Conservation (phyloP, 441 rosid species). For the Erysimum cheiri region DNA sequence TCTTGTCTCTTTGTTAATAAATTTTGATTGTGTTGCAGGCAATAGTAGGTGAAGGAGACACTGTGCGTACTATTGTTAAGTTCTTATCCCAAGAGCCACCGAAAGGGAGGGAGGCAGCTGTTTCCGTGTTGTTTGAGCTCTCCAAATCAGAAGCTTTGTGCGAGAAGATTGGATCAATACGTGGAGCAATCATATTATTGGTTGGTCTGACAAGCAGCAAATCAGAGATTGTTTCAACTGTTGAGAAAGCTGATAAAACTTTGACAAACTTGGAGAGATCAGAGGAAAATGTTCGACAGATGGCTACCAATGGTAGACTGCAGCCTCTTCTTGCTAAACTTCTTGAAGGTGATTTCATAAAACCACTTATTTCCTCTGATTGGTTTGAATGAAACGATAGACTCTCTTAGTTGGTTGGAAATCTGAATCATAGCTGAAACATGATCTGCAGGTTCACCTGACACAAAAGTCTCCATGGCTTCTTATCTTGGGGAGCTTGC, state of each 20-base stretch:
- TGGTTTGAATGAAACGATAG: neutral
- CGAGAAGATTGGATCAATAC: slow-evolving; percentile 93
- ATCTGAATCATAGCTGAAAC: slow-evolving; percentile 30
- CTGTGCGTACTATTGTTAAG: slow-evolving; percentile 91
- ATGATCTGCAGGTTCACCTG: slow-evolving; percentile 74
- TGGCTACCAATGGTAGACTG: slow-evolving; percentile 89
- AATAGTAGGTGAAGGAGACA: slow-evolving; percentile 87
- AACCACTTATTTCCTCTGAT: neutral
- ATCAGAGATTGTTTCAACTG: slow-evolving; percentile 77
- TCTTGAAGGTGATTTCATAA: slow-evolving; percentile 68
- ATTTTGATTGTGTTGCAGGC: slow-evolving; percentile 50
- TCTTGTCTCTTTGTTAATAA: slow-evolving; percentile 1
- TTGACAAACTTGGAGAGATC: slow-evolving; percentile 77
- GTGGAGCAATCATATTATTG: slow-evolving; percentile 89
- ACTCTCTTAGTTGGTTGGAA: neutral
- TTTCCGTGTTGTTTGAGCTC: slow-evolving; percentile 84
- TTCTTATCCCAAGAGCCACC: slow-evolving; percentile 77
- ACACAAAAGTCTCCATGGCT: slow-evolving; percentile 87
- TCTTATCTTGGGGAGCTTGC: slow-evolving; percentile 84
- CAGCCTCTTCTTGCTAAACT: slow-evolving; percentile 84
- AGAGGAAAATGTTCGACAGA: slow-evolving; percentile 86
- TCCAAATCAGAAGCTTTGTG: slow-evolving; percentile 84
- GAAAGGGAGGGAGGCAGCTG: slow-evolving; percentile 89
- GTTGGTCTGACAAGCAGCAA: slow-evolving; percentile 93
- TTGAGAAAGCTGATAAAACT: slow-evolving; percentile 86